A percentile compares a stretch with the other conserved stretches of the same genome.
phyloP scores from a whole-genome alignment of 495 filamentous ascomycete genomes.

The Aspergillus saccharolyticus region DNA sequence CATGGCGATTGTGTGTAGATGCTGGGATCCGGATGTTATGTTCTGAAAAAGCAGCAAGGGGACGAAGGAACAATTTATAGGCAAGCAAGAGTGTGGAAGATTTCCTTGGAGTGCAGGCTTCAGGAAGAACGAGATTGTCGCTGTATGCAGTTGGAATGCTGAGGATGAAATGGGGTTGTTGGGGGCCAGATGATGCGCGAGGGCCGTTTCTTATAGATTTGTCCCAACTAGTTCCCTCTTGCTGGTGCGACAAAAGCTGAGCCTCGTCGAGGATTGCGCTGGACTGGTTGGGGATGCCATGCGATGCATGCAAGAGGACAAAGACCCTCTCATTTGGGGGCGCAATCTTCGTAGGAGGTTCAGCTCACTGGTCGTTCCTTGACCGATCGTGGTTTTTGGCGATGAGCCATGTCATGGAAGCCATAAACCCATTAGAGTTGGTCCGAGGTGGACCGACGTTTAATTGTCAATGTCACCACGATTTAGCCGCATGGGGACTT shows the following conservation, averaged over 20 bases:
- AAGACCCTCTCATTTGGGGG: not conserved
- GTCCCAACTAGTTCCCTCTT: not conserved
- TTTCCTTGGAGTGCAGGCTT: not conserved
- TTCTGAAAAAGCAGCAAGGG: not conserved
- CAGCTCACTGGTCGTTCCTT: not conserved
- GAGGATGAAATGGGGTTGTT: not conserved
- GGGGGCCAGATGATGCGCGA: not conserved
- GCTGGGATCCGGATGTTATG: not conserved
- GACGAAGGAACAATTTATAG: not conserved
- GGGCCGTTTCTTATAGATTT: not conserved
- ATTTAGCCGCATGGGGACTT: not conserved
- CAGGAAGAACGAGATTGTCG: not conserved
- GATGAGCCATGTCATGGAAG: not conserved
- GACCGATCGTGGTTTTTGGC: not conserved
- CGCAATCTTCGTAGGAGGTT: not conserved
- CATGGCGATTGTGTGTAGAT: constrained; percentile 19
- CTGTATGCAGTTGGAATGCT: not conserved
- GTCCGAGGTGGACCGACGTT: not conserved
- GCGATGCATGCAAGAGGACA: not conserved
- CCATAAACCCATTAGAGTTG: not conserved
- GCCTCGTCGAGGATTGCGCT: not conserved
- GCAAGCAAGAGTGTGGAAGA: not conserved
- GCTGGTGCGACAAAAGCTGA: not conserved
- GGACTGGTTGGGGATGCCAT: not conserved
- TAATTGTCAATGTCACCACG: not conserved